Evolutionary conservation across 73 alveolate species (phyloP), one percentile per base, ranked within the genome.

Genomic region (Vitrella brassicaformis): DNA sequence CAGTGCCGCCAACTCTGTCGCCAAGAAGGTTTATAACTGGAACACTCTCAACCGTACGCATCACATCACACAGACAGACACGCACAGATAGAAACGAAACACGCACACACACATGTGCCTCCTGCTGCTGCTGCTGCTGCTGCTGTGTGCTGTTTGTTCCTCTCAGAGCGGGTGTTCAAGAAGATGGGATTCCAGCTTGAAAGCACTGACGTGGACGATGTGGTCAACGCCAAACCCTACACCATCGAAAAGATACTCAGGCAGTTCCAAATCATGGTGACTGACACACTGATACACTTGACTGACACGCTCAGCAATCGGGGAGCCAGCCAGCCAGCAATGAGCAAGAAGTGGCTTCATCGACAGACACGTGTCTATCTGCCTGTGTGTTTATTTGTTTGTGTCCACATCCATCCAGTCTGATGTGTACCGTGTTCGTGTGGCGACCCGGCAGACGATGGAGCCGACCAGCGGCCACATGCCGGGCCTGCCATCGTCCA

Each of bases 21-120:
- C n/a, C n/a, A n/a, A 82, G 27, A 78, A 84, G 68, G 31, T 69
- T 32, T 31, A 69, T 27, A 71, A 80, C 68, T 67, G 80, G 88
- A 76, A 80, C 28, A 76, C 80, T 1, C 66, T 71, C 47, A 46
- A 66, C 45, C 45, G 32, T 71, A 28, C 19, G 27, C 71, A 1
- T 0, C 18, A 26, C 25, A 0, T 0, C 71, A 67, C 8, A 67
- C 1, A 27, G 25, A 26, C 71, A 67, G 45, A 67, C 32, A 67
- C 71, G 19, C 29, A 22, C 71, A 39, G 56, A 39, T 8, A 4
- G 4, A 39, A 22, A 47, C 27, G 68, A 22, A 9, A 18, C 28
- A 22, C 68, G 68, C 68, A 39, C 22, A 4, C 4, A 4, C 4
- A 39, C 4, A 39, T 39, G 56, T 8, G 14, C 56, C 56, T 14